Conservation (phyloP, 768 basidiomycete species). For the Hericium erinaceus region DNA sequence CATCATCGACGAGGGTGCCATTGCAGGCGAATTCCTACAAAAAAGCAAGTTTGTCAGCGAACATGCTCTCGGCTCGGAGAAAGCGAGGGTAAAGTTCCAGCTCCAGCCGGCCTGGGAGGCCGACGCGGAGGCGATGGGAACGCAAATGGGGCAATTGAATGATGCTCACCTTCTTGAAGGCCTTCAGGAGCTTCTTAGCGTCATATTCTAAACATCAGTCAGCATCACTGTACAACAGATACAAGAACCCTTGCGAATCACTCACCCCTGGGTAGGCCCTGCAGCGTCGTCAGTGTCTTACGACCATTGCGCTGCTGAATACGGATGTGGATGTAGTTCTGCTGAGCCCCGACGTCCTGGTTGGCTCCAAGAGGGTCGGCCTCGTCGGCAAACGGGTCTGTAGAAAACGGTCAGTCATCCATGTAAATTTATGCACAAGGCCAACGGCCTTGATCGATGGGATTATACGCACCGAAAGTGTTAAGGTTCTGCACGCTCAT, state of each 20-base stretch:
- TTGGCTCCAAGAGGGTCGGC: constrained; percentile 68
- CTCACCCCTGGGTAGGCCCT: constrained; percentile 86
- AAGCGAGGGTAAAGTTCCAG: background rate
- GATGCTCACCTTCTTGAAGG: constrained; percentile 84
- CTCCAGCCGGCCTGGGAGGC: background rate
- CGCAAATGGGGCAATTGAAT: background rate
- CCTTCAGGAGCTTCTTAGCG: constrained; percentile 95
- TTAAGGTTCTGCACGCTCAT: constrained; percentile 93
- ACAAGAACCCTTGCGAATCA: constrained; percentile 9
- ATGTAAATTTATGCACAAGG: constrained; percentile 13
- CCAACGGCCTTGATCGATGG: constrained; percentile 2
- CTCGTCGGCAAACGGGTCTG: constrained; percentile 96
- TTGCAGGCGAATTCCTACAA: constrained; percentile 94
- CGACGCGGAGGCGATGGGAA: background rate
- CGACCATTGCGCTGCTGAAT: constrained; percentile 99
- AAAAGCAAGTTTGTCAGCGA: constrained; percentile 7
- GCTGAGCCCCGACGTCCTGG: constrained; percentile 71
- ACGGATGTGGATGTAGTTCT: constrained; percentile 89
- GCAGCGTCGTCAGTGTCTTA: constrained; percentile 95
- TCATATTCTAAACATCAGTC: constrained; percentile 64
- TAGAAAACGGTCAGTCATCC: constrained; percentile 3
- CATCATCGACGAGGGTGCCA: constrained; percentile 91
- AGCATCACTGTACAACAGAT: background rate
- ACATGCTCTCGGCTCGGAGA: background rate
- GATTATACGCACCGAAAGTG: constrained; percentile 53